Conservation (phyloP, 495 filamentous ascomycete genomes). For the Lophiotrema nucula region DNA sequence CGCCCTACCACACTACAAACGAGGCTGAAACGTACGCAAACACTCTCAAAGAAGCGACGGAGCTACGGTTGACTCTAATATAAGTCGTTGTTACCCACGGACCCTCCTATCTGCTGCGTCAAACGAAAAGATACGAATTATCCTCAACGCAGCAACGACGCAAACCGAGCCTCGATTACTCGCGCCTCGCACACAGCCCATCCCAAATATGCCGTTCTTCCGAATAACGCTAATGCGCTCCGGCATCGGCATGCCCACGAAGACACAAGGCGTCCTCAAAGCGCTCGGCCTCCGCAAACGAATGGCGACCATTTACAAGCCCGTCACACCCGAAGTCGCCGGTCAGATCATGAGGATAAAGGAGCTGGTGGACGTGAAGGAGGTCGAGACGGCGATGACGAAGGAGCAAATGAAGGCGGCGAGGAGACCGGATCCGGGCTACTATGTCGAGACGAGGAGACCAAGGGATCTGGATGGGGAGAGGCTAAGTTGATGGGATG, state of each 20-base stretch:
- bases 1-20: background rate
- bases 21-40: background rate
- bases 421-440: conserved; percentile 79
- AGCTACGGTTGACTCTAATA: no score
- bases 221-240: conserved; percentile 91
- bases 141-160: no score
- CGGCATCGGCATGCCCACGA: conserved; percentile 84
- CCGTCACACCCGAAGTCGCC: conserved; percentile 76
- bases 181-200: no score
- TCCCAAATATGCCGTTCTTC: conserved; percentile 75
- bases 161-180: no score
- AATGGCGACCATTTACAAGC: conserved; percentile 87
- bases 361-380: conserved; percentile 83
- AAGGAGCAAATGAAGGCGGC: conserved; percentile 69
- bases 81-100: no score
- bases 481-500: background rate
- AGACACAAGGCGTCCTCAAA: conserved; percentile 77
- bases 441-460: conserved; percentile 67
- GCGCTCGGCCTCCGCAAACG: conserved; percentile 88
- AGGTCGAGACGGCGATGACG: conserved; percentile 71
- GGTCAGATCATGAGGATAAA: conserved; percentile 98
- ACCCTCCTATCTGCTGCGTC: no score
- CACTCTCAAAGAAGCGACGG: no score
- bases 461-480: background rate
- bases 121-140: no score